Base-by-base conservation (phyloP, 2,329 filamentous ascomycete genomes). In the Colletotrichum sp. region DNA sequence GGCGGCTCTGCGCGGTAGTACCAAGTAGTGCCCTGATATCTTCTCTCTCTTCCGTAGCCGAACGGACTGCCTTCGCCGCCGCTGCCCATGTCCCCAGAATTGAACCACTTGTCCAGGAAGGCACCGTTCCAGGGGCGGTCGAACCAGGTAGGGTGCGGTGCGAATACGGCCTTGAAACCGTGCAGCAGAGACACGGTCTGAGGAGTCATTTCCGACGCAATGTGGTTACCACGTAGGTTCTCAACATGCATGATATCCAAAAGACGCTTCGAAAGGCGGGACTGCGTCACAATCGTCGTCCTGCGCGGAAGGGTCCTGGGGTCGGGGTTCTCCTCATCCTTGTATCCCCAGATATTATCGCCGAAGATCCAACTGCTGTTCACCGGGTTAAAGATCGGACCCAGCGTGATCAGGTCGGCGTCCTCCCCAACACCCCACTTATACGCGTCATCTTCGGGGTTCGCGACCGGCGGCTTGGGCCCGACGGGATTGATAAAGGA, bases 131-230 rank as follows among this genome's bases (percentile, higher is more conserved):
- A 96, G 66, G 93, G 90, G 75, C 94, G 91, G 83, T 96, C 94
- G 80, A 95, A 94, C 83, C 93, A 96, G 62, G 96, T 91, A 2
- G 94, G 94, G 82, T 96, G 94, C 13, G 94, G 94, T 12, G 92
- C 94, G 80, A 93, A 95, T 6, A 95, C 93, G 6, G 93, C 92
- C 85, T 96, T 96, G 65, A 96, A 87, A 6, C 95, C 94, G 81
- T 97, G 94, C 77, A 95, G 90, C 22, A 96, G 88, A 0, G 94
- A 91, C 28, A 93, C 90, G 0, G 93, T 93, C 70, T 94, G 92
- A 1, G 94, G 92, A 75, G 93, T 94, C 94, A 96, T 96, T 82
- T 96, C 94, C 0, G 94, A 94, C 73, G 93, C 94, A 79, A 96
- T 92, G 81, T 95, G 94, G 80, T 94, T 93, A 77, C 94, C 93